These are phyloP conservation scores for Phytophthora aleatoria DNA, from an alignment of 352 stramenopile genomes.

Conservation along the genomic window DNA sequence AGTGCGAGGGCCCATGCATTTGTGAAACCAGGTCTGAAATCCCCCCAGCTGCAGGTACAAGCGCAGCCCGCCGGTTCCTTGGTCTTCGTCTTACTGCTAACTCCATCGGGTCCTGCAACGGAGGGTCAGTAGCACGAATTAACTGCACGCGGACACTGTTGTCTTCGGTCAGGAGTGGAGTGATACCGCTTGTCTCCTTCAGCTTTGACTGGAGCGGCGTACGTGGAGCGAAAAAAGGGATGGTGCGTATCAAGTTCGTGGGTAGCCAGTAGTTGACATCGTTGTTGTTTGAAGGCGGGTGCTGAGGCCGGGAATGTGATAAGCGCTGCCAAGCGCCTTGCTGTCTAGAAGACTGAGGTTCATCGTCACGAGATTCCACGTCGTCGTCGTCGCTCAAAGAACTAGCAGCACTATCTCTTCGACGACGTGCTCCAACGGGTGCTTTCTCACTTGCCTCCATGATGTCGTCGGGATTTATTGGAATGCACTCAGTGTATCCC, in stretches of 20 bases:
- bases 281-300: constrained; percentile 10
- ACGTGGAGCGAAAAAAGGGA: constrained; percentile 77
- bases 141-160: constrained; percentile 80
- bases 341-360: constrained; percentile 17
- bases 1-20: constrained; percentile 45
- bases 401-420: constrained; percentile 37
- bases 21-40: constrained; percentile 46
- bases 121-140: constrained; percentile 72
- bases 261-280: constrained; percentile 75
- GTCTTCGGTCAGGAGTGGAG: constrained; percentile 66
- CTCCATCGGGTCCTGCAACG: constrained; percentile 57
- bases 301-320: constrained; percentile 9
- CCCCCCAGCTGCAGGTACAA: constrained; percentile 33
- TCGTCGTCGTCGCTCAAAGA: constrained; percentile 42
- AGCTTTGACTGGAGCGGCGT: constrained; percentile 77
- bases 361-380: constrained; percentile 22
- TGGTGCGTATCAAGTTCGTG: constrained; percentile 75
- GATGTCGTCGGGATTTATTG: constrained; percentile 62
- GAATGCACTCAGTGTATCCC: constrained; percentile 80
- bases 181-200: constrained; percentile 76
- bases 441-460: constrained; percentile 50
- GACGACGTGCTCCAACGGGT: constrained; percentile 43
- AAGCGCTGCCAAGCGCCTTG: constrained; percentile 8
- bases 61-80: constrained; percentile 45
- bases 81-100: constrained; percentile 30